Percentiles rank a stretch among this genome's conserved stretches.
These are phyloP conservation scores for Auricularia cornea DNA, from an alignment of 768 basidiomycete species.

Conservation along the genomic window DNA sequence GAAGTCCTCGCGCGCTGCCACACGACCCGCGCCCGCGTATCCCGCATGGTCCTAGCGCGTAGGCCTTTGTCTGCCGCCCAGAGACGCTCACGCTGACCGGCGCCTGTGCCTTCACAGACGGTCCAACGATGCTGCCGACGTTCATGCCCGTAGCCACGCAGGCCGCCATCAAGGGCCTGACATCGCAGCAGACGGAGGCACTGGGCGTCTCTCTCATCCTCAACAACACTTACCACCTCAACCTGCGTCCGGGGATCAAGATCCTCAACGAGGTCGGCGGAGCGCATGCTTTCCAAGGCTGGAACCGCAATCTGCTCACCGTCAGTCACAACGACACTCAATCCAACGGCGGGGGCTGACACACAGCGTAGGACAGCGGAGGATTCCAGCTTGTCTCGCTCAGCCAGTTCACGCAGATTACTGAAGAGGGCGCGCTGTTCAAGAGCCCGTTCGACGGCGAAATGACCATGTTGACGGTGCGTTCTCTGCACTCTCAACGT, in stretches of 20 bases:
- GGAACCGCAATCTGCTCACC: conserved; percentile 78
- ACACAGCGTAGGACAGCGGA: conserved; percentile 60
- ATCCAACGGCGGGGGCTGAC: too few relatives aligned
- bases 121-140: conserved; percentile 73
- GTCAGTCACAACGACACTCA: conserved; percentile 30
- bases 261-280: conserved; percentile 70
- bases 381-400: conserved; percentile 85
- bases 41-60: conserved; percentile 80
- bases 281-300: conserved; percentile 86
- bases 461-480: conserved; percentile 79
- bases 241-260: conserved; percentile 72
- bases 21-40: conserved; percentile 76
- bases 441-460: conserved; percentile 79
- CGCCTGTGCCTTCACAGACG: conserved; percentile 54
- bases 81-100: not conserved
- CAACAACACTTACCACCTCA: conserved; percentile 87
- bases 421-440: conserved; percentile 83
- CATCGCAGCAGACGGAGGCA: conserved; percentile 72
- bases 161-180: conserved; percentile 87
- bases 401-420: conserved; percentile 76
- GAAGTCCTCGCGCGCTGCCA: conserved; percentile 73
- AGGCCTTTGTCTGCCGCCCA: conserved; percentile 17
- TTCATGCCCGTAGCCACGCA: conserved; percentile 95
- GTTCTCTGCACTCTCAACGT: conserved; percentile 11
- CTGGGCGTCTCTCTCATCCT: conserved; percentile 76